Conservation (phyloP, 2,329 filamentous ascomycete genomes). For the Xylaria sp. region DNA sequence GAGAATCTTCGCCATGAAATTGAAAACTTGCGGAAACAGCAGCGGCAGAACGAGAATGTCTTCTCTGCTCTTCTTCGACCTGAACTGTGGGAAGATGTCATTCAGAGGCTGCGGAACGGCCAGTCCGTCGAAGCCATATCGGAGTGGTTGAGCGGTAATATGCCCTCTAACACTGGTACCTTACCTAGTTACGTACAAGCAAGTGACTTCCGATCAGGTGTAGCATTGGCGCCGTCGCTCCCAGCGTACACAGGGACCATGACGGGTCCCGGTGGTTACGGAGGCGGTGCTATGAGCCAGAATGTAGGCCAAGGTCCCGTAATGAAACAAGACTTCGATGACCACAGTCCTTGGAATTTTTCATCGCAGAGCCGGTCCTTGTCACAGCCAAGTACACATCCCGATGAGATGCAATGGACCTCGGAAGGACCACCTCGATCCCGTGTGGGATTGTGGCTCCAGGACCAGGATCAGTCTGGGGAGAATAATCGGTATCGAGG, state of each 20-base stretch:
- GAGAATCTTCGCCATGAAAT: conserved; percentile 70
- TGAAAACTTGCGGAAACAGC: conserved; percentile 64
- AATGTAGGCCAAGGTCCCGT: conserved; percentile 48
- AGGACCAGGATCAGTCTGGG: conserved; percentile 55
- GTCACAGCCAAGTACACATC: conserved; percentile 59
- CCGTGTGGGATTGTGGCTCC: conserved; percentile 63
- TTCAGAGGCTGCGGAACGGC: conserved; percentile 64
- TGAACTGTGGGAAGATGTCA: conserved; percentile 64
- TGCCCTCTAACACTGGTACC: conserved; percentile 49
- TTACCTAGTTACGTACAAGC: conserved; percentile 48
- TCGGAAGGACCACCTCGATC: conserved; percentile 57
- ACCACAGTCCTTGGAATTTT: conserved; percentile 62
- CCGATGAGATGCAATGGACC: conserved; percentile 60
- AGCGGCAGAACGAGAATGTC: conserved; percentile 66
- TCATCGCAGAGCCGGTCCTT: conserved; percentile 59
- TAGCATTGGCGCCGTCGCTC: conserved; percentile 47
- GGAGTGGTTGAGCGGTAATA: conserved; percentile 60
- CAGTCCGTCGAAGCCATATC: conserved; percentile 66
- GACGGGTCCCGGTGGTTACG: conserved; percentile 41
- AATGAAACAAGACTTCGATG: conserved; percentile 55
- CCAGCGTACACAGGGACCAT: conserved; percentile 41
- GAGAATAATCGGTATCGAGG: conserved; percentile 53
- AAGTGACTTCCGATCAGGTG: conserved; percentile 43
- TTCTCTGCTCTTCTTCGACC: conserved; percentile 64
- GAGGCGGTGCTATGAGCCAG: conserved; percentile 50